phyloP scores from a whole-genome alignment of 2,329 filamentous ascomycete species.

The Aspergillus sp. region DNA sequence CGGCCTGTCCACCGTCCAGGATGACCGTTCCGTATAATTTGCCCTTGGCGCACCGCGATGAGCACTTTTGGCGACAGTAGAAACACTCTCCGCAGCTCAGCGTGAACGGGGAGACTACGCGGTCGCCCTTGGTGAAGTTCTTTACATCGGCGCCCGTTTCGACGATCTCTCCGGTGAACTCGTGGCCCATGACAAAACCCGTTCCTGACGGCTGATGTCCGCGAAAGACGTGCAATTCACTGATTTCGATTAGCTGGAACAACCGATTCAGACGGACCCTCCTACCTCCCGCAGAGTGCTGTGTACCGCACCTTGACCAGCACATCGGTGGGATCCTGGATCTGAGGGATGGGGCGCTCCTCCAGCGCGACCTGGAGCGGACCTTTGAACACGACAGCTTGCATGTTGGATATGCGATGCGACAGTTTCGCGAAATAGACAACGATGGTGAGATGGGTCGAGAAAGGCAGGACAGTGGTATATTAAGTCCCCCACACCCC shows the following conservation, averaged over 20 bases:
- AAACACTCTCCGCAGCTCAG: conserved; percentile 74
- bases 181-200: conserved; percentile 68
- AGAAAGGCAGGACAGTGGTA: background rate
- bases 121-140: conserved; percentile 69
- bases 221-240: conserved; percentile 80
- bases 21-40: conserved; percentile 67
- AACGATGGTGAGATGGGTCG: no score
- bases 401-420: conserved; percentile 55
- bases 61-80: conserved; percentile 73
- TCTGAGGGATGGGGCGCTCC: conserved; percentile 71
- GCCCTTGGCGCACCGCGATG: conserved; percentile 69
- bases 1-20: conserved; percentile 76
- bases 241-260: conserved; percentile 1
- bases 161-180: conserved; percentile 75
- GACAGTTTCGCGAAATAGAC: background rate
- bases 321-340: conserved; percentile 69
- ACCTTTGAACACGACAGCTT: conserved; percentile 82
- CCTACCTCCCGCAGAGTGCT: conserved; percentile 79
- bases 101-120: conserved; percentile 80
- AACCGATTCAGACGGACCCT: no score
- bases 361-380: conserved; percentile 71
- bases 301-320: conserved; percentile 79
- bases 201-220: conserved; percentile 71
- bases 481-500: background rate
- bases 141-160: conserved; percentile 58